Evolutionary conservation across 345 rosid genomes (phyloP).

Genomic region (Acer yangbiense): DNA sequence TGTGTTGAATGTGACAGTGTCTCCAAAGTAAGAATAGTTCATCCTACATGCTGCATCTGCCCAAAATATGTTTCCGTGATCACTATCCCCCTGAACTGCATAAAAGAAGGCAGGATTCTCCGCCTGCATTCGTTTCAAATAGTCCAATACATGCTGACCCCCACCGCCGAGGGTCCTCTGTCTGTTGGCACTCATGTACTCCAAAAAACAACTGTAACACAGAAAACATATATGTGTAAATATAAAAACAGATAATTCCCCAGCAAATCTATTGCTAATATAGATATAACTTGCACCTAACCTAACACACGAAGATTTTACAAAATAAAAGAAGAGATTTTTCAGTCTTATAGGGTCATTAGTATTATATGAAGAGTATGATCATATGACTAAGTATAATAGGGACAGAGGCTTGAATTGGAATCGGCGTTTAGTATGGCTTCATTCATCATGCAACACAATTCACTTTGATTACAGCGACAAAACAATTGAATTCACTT

Average conservation of each 20-base stretch:
- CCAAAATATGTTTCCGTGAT: constrained; percentile 68
- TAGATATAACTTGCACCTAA: not conserved
- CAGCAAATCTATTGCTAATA: not conserved
- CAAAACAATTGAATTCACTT: not conserved
- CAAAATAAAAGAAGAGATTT: not conserved
- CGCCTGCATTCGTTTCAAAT: constrained; percentile 59
- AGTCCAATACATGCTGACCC: constrained; percentile 60
- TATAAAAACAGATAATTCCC: not conserved
- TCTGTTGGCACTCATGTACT: constrained; percentile 36
- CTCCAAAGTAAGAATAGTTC: constrained; percentile 66
- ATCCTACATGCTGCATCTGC: constrained; percentile 57
- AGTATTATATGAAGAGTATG: not conserved
- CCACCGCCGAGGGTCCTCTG: constrained; percentile 59
- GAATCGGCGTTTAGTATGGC: constrained; percentile 13
- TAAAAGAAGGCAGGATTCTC: constrained; percentile 69
- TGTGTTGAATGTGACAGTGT: constrained; percentile 58
- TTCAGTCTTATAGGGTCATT: not conserved
- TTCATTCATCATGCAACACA: constrained; percentile 1
- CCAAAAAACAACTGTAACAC: constrained; percentile 21
- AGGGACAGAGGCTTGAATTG: not conserved
- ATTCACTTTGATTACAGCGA: not conserved
- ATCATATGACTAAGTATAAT: not conserved
- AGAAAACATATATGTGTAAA: not conserved
- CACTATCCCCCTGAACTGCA: constrained; percentile 50
- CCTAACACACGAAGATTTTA: not conserved